Base-by-base conservation (phyloP, 2,329 filamentous ascomycete species). In the Penicillium verrucosum region DNA sequence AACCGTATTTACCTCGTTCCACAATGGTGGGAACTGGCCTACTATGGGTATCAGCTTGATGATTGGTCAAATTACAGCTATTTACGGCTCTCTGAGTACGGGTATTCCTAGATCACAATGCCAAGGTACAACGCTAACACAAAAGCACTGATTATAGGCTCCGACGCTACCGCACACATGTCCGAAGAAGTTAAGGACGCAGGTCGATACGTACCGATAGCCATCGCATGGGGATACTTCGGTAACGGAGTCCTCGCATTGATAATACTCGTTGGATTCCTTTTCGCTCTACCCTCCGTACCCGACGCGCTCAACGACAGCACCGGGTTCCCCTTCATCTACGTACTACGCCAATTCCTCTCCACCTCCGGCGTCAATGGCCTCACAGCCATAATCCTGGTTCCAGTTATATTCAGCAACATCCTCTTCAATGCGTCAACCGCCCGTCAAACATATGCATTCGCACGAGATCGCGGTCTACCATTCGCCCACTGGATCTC, bases 171-270 rank as follows among this genome's bases (percentile, higher is more conserved):
- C 1, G 53, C 75, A 65, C 65, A 68, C 47, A 75, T 81, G 64
- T 76, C 79, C 5, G 79, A 81, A 64, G 79, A 81, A 62, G 75
- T 81, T 25, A 74, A 75, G 43, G 74, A 81, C 38, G 77, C 79
- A 1, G 72, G 74, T 3, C 62, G 72, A 32, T 76, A 76, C 49
- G 76, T 81, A 3, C 79, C 79, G 0, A 66, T 73, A 18, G 76
- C 76, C 3, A 80, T 81, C 55, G 68, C 77, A 50, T 75, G 73
- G 63, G 74, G 73, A 16, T 78, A 77, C 61, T 60, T 78, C 27
- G 69, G 78, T 52, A 81, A 80, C 53, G 77, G 77, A 4, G 58
- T 70, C 3, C 65, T 79, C 40, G 78, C 75, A 5, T 70, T 80
- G 30, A 66, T 80, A 21, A 72, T 78, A 32, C 61, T 81, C 4